Base-by-base conservation (phyloP, 2,329 filamentous ascomycete genomes). In the Capronia coronata region DNA sequence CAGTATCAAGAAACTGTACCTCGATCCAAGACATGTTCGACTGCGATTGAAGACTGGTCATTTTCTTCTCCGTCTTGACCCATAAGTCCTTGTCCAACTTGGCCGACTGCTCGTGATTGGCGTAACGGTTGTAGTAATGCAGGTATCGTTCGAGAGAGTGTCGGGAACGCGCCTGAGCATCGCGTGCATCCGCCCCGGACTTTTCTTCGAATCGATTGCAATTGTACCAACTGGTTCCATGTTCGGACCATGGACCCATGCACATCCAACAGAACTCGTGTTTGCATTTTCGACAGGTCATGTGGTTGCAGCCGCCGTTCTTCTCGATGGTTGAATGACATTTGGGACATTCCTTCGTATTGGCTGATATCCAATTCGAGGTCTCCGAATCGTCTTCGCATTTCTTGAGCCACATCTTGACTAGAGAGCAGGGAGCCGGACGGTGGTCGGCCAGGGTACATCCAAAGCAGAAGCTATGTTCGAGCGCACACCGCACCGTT, bases 251-350 rank as follows among this genome's bases (percentile, higher is more conserved):
- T 1, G 95, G 75, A 0, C 93, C 93, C 93, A 98, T 98, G 64
- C 93, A 98, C 86, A 98, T 97, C 93, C 93, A 98, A 71, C 93
- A 98, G 64, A 98, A 96, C 64, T 96, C 90, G 64, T 96, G 84
- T 63, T 89, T 88, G 73, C 90, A 96, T 68, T 96, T 96, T 49
- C 90, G 77, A 66, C 90, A 96, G 0, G 90, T 96, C 90, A 96
- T 96, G 68, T 96, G 90, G 71, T 96, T 96, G 73, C 90, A 96
- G 2, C 90, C 90, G 45, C 90, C 90, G 59, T 98, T 98, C 79
- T 98, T 98, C 71, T 98, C 93, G 38, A 98, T 98, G 0, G 93
- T 98, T 1, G 91, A 97, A 60, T 87, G 82, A 68, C 93, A 98
- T 66, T 86, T 93, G 0, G 93, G 91, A 58, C 93, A 98, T 67